Base-by-base conservation (phyloP, 1,284 basidiomycete species). In the Ceratobasidium sp. region DNA sequence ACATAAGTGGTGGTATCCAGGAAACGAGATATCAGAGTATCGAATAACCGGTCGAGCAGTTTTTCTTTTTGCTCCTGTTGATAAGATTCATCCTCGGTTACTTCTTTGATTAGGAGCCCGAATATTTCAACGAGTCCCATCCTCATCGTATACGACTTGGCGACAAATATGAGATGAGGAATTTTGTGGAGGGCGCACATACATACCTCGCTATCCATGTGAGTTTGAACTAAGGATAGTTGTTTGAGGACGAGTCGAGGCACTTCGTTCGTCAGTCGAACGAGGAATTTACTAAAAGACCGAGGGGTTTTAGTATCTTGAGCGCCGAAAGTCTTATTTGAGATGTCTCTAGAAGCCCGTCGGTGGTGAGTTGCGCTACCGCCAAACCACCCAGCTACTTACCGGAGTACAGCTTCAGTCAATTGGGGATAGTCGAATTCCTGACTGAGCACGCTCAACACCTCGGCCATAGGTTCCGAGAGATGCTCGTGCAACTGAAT, bases 401-500 rank as follows among this genome's bases (percentile, higher is more conserved):
- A 82, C 75, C 83, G 85, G 13, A 98, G 82, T 35, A 98, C 85
- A 73, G 98, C 94, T 74, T 98, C 96, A 0, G 90, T 92, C 4
- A 98, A 85, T 76, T 96, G 93, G 3, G 88, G 82, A 74, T 95
- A 88, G 78, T 98, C 95, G 75, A 92, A 98, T 69, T 97, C 92
- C 73, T 89, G 89, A 17, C 90, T 86, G 52, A 98, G 84, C 49
- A 91, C 81, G 32, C 87, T 84, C 7, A 98, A 84, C 40, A 94
- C 88, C 74, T 98, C 95, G 0, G 96, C 96, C 89, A 98, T 93
- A 0, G 92, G 89, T 76, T 98, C 96, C 0, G 92, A 88, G 31
- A 98, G 86, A 77, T 98, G 96, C 75, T 99, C 96, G 75, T 90
- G 94, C 79, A 96, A 97, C 71, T 96, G 94, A 13, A 99, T 82